phyloP scores from a whole-genome alignment of 1,284 basidiomycete species.

The Polyporus tsugae region DNA sequence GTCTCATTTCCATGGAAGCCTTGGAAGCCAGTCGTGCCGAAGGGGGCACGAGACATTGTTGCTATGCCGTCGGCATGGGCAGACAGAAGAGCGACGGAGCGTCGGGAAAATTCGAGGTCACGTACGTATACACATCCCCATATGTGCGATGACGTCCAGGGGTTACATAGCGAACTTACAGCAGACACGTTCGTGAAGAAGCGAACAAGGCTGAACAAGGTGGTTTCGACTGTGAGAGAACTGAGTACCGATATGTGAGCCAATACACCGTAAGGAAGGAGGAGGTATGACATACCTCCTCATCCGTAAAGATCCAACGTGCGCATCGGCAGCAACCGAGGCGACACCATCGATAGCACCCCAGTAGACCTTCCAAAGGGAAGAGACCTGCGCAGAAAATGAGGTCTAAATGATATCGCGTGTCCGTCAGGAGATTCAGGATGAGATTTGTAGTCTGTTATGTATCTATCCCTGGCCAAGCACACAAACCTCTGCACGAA shows the following conservation, averaged over 20 bases:
- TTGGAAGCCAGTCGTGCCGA: background rate
- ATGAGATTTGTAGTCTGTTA: slow-evolving; percentile 15
- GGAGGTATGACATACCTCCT: background rate
- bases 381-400: background rate
- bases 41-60: background rate
- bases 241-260: background rate
- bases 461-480: slow-evolving; percentile 17
- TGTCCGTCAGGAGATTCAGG: background rate
- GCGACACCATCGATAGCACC: too few relatives aligned
- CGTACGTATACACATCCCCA: too few relatives aligned
- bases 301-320: background rate
- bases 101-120: too few relatives aligned
- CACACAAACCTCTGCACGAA: background rate
- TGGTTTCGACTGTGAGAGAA: background rate
- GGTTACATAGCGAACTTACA: background rate
- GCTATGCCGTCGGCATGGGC: background rate
- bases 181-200: background rate
- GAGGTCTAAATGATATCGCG: background rate
- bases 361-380: background rate
- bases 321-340: too few relatives aligned
- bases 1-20: too few relatives aligned
- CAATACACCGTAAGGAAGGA: background rate
- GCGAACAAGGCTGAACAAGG: background rate
- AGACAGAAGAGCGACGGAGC: too few relatives aligned
- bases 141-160: too few relatives aligned